Percentiles rank a stretch among this genome's conserved stretches.
Evolutionary conservation across 2,329 filamentous ascomycete species (phyloP).

Genomic region (Trichoderma oligosporum): DNA sequence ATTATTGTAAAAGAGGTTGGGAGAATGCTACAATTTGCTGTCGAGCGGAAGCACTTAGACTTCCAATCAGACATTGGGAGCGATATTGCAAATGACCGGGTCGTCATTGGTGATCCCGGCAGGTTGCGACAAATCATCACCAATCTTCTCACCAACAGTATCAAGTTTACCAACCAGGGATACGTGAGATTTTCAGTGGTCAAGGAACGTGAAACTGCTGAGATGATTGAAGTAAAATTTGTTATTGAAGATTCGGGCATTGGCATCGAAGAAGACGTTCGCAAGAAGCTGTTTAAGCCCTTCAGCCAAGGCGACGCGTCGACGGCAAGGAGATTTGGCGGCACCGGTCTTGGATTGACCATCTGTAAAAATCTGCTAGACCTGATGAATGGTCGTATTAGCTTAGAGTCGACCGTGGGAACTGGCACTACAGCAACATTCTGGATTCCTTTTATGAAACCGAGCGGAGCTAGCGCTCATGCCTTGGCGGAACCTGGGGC

Average conservation of each 20-base stretch:
- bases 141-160: slow-evolving; percentile 72
- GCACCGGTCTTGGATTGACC: slow-evolving; percentile 72
- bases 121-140: slow-evolving; percentile 79
- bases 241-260: slow-evolving; percentile 75
- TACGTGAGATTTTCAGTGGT: slow-evolving; percentile 63
- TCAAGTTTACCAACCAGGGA: slow-evolving; percentile 70
- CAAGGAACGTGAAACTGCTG: slow-evolving; percentile 60
- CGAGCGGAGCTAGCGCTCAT: slow-evolving; percentile 47
- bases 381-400: slow-evolving; percentile 74
- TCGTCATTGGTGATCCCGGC: slow-evolving; percentile 83
- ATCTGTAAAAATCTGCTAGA: slow-evolving; percentile 79
- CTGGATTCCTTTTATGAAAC: slow-evolving; percentile 72
- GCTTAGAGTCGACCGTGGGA: slow-evolving; percentile 62
- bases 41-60: slow-evolving; percentile 71
- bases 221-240: slow-evolving; percentile 66
- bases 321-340: slow-evolving; percentile 73
- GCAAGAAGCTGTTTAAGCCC: slow-evolving; percentile 69
- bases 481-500: slow-evolving; percentile 59
- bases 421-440: slow-evolving; percentile 71
- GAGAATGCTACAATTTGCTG: slow-evolving; percentile 84
- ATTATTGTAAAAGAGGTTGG: slow-evolving; percentile 74
- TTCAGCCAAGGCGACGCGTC: slow-evolving; percentile 81
- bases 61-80: slow-evolving; percentile 63
- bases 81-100: slow-evolving; percentile 62
- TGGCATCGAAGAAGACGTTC: slow-evolving; percentile 74